A percentile compares a stretch with the other conserved stretches of the same genome.
Conservation (phyloP, 192 early-diverging fungal species). For the Entophlyctis helioformis region DNA sequence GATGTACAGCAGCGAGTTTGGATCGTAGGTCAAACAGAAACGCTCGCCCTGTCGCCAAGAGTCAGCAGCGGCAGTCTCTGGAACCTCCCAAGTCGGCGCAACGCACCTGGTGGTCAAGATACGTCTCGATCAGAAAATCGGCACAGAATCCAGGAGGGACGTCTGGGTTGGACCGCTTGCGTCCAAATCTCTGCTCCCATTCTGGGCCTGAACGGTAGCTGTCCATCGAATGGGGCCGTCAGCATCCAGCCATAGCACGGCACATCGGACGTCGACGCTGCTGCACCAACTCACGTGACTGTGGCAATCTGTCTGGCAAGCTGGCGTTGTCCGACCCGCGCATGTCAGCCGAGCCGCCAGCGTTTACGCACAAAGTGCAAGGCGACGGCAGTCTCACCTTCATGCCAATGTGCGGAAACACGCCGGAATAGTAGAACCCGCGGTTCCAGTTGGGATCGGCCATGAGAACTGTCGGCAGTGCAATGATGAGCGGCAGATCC, state of each 20-base stretch:
- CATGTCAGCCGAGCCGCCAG: not conserved
- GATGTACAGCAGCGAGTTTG: slow-evolving; percentile 86
- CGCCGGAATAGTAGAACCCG: slow-evolving; percentile 82
- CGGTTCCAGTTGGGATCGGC: slow-evolving; percentile 90
- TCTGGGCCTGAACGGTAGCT: slow-evolving; percentile 90
- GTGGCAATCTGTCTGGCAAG: slow-evolving; percentile 88
- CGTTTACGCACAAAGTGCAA: not conserved
- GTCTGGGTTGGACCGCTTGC: slow-evolving; percentile 62
- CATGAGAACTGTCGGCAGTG: slow-evolving; percentile 86
- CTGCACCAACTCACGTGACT: slow-evolving; percentile 27
- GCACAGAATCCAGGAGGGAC: slow-evolving; percentile 72
- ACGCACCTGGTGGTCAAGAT: slow-evolving; percentile 71
- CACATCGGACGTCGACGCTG: not conserved
- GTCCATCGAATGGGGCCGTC: too few species aligned
- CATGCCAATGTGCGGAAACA: slow-evolving; percentile 87
- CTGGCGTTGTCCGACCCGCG: slow-evolving; percentile 3
- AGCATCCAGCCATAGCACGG: not conserved
- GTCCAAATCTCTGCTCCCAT: slow-evolving; percentile 92
- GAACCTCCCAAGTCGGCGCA: not conserved
- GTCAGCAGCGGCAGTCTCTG: too few species aligned
- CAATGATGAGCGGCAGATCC: too few species aligned
- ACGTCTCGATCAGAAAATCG: slow-evolving; percentile 92
- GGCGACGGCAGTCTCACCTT: slow-evolving; percentile 36
- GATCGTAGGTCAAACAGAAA: slow-evolving; percentile 86
- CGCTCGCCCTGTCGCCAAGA: slow-evolving; percentile 73